These are phyloP conservation scores for Talaromyces sp. DNA, from an alignment of 2,329 filamentous ascomycete species.

Conservation along the genomic window DNA sequence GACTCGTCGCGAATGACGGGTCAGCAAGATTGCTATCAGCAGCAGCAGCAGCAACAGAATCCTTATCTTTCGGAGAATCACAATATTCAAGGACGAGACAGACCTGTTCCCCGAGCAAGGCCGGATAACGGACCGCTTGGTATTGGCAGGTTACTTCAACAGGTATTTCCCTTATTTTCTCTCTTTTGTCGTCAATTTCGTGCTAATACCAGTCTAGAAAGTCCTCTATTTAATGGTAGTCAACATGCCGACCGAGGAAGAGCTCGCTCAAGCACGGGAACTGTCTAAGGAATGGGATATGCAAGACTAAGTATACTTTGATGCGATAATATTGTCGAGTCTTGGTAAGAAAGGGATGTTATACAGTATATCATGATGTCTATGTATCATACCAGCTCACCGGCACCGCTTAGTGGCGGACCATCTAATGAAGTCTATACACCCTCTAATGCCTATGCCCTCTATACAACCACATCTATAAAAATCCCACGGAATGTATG, in stretches of 20 bases:
- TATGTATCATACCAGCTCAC: neutral
- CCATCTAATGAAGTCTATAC: neutral
- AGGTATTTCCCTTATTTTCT: neutral
- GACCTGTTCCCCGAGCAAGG: neutral
- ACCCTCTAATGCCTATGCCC: neutral
- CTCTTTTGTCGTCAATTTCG: no score
- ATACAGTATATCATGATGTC: neutral
- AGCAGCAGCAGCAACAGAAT: neutral
- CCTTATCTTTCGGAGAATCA: neutral
- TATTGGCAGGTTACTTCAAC: neutral
- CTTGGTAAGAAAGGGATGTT: neutral
- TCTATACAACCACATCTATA: neutral
- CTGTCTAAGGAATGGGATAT: slow-evolving; percentile 6
- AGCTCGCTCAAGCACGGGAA: slow-evolving; percentile 28
- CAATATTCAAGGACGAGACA: neutral
- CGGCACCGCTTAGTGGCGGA: neutral
- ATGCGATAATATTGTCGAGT: neutral
- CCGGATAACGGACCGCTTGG: neutral
- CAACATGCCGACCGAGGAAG: slow-evolving; percentile 48
- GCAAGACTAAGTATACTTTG: neutral
- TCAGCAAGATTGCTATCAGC: neutral
- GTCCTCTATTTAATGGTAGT: slow-evolving; percentile 53
- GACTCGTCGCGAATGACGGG: neutral
- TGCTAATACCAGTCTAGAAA: slow-evolving; percentile 28
- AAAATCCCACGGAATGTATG: neutral